phyloP scores from a whole-genome alignment of 2,329 filamentous ascomycete species.

The Paecilomyces formosus region DNA sequence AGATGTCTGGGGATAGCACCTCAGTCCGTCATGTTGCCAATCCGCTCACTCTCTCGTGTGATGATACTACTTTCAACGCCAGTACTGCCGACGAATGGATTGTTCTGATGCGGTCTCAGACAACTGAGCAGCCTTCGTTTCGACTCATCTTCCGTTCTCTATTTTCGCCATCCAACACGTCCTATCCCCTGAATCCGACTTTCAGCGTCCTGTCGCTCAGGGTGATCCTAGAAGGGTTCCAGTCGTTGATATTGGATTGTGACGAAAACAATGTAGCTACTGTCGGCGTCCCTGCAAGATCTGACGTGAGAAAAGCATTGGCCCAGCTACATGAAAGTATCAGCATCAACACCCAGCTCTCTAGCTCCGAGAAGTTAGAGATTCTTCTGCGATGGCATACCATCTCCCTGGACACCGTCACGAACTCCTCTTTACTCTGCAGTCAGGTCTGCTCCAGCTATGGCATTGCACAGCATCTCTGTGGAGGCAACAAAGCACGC shows the following conservation, averaged over 20 bases:
- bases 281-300: constrained; percentile 33
- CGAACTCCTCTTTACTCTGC: constrained; percentile 34
- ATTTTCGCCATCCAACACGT: constrained; percentile 26
- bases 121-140: constrained; percentile 29
- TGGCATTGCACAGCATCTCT: constrained; percentile 33
- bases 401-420: constrained; percentile 36
- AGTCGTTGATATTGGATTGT: constrained; percentile 36
- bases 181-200: constrained; percentile 20
- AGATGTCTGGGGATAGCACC: constrained; percentile 35
- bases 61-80: constrained; percentile 35
- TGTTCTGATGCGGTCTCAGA: constrained; percentile 23
- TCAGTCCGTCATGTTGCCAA: constrained; percentile 38
- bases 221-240: constrained; percentile 38
- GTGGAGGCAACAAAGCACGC: constrained; percentile 19
- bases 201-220: constrained; percentile 36
- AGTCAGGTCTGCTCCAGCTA: constrained; percentile 32
- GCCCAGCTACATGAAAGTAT: constrained; percentile 34
- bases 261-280: constrained; percentile 28
- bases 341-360: constrained; percentile 27
- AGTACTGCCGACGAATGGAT: constrained; percentile 36
- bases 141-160: constrained; percentile 33
- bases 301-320: constrained; percentile 33
- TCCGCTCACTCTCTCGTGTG: constrained; percentile 31
- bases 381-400: constrained; percentile 39
- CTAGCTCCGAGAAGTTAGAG: constrained; percentile 31